Evolutionary conservation across 805 yeast genomes (phyloP).

Genomic region (Kazachstania viticola): DNA sequence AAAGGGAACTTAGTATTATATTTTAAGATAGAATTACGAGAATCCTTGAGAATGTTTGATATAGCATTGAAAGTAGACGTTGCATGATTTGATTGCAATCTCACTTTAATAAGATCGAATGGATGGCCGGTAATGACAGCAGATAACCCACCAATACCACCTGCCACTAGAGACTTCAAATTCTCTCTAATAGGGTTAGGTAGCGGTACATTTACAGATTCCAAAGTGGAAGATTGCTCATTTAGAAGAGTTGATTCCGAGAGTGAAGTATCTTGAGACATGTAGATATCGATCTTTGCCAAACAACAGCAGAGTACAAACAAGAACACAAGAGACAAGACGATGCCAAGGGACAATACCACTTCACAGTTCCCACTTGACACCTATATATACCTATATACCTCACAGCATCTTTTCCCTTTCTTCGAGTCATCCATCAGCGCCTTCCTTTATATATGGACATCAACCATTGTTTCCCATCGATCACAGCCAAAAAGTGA

Average conservation of each 20-base stretch:
- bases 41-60: slow-evolving; percentile 47
- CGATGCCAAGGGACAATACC: too few relatives aligned
- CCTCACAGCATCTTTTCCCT: not conserved
- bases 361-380: too few relatives aligned
- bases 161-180: slow-evolving; percentile 77
- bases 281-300: not conserved
- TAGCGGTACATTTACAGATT: not conserved
- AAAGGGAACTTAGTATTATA: too few relatives aligned
- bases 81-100: slow-evolving; percentile 69
- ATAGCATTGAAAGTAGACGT: slow-evolving; percentile 57
- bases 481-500: too few relatives aligned
- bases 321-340: too few relatives aligned
- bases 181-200: slow-evolving; percentile 38
- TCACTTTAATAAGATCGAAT: slow-evolving; percentile 83
- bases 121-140: slow-evolving; percentile 96
- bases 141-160: slow-evolving; percentile 94
- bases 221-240: slow-evolving; percentile 3
- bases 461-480: too few relatives aligned
- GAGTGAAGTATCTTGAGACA: slow-evolving; percentile 8
- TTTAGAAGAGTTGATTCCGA: slow-evolving; percentile 4
- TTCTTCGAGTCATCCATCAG: not conserved
- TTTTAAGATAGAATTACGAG: slow-evolving; percentile 7
- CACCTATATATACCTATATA: not conserved
- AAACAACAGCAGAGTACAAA: too few relatives aligned
- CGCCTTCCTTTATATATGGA: too few relatives aligned